Base-by-base conservation (phyloP, 768 basidiomycete species). In the Lactarius quietus region DNA sequence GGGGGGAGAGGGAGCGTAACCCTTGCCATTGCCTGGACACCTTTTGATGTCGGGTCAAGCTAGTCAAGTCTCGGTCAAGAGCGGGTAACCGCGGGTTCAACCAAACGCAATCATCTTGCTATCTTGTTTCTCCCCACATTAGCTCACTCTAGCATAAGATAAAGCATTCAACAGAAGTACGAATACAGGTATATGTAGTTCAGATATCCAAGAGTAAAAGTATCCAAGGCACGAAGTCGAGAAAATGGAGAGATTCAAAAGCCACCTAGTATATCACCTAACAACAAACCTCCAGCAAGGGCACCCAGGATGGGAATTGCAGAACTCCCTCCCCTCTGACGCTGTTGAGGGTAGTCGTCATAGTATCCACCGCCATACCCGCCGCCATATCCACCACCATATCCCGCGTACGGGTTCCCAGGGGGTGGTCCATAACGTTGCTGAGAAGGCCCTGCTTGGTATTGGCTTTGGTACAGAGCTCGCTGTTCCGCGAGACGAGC, bases 1-100 rank as follows among this genome's bases (percentile, higher is more conserved):
- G 81, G 78, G 3, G 92, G 91, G 45, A 93, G 72, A 48, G 77
- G 75, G 26, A 81, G 81, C 56, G 83, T 82, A 84, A 85, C 57
- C 57, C 51, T 61, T 55, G 69, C 63, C 69, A 69, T 69, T 35
- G 45, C 31, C 35, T 20, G 33, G 23, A n/a, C n/a, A 26, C 20
- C 35, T 58, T 51, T 43, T 58, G 35, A 59, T 36, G 23, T 51
- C 15, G 20, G 54, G 10, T 23, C 23, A 35, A 29, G 14, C 26
- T 12, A 12, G 52, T 17, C 38, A 45, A n/a, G 43, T 48, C 10
- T 23, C 23, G 23, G 26, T 28, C 23, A 51, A 51, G 23, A 51
- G 23, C 15, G 45, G 45, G 10, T 26, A 23, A 23, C 48, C 48
- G 14, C 48, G 14, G 48, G 2, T 51, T 51, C 26, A 48, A 12